A percentile compares a stretch with the other conserved stretches of the same genome.
phyloP scores from a whole-genome alignment of 495 filamentous ascomycete genomes.

The Aspergillus incahuasiensis region DNA sequence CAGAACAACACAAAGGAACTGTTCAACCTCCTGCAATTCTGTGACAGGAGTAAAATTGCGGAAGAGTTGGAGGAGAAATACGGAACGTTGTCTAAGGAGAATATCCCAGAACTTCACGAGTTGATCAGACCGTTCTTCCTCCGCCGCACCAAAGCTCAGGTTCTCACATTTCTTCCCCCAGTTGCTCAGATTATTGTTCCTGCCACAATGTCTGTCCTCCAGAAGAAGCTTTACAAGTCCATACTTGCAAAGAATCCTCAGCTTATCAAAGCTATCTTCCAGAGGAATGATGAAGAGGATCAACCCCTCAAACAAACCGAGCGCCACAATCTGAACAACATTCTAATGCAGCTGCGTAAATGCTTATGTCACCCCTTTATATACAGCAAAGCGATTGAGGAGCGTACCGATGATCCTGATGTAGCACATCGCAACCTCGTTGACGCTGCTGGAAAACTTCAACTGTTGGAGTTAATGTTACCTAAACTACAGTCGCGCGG shows the following conservation, averaged over 20 bases:
- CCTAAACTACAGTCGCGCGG: constrained; percentile 85
- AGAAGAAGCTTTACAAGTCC: constrained; percentile 91
- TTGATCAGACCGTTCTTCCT: constrained; percentile 81
- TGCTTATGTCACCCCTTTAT: constrained; percentile 94
- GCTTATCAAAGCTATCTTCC: constrained; percentile 83
- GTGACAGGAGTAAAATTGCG: constrained; percentile 68
- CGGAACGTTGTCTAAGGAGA: constrained; percentile 68
- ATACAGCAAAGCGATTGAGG: constrained; percentile 85
- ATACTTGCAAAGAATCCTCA: constrained; percentile 85
- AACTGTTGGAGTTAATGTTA: constrained; percentile 81
- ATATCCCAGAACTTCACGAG: constrained; percentile 72
- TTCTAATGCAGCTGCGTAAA: constrained; percentile 91
- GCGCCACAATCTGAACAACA: constrained; percentile 78
- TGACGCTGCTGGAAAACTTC: constrained; percentile 86
- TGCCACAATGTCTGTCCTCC: constrained; percentile 84
- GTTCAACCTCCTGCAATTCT: constrained; percentile 92
- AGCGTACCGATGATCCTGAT: constrained; percentile 50
- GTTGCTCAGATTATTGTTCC: constrained; percentile 94
- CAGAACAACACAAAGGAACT: constrained; percentile 94
- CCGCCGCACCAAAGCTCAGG: constrained; percentile 81
- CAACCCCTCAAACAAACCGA: constrained; percentile 57
- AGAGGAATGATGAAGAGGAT: constrained; percentile 44
- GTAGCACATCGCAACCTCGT: constrained; percentile 73
- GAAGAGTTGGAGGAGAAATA: constrained; percentile 70
- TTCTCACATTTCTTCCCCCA: constrained; percentile 82